A percentile compares a stretch with the other conserved stretches of the same genome.
phyloP scores from a whole-genome alignment of 805 yeast species.

The Starmerella roubikii region DNA sequence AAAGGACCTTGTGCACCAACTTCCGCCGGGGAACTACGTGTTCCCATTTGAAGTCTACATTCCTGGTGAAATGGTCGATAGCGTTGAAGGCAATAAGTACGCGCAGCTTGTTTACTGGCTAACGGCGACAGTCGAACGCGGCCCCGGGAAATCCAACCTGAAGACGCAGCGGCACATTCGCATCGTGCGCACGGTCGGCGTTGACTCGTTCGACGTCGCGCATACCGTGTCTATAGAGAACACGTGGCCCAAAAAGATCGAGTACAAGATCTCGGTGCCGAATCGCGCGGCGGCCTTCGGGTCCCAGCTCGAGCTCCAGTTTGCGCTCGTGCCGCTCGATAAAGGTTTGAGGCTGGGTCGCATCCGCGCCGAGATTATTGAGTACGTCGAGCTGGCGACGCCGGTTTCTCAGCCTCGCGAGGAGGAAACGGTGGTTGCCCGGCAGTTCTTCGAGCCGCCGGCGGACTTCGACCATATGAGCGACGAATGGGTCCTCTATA shows the following conservation, averaged over 20 bases:
- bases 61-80: conserved; percentile 77
- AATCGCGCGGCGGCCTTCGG: conserved; percentile 86
- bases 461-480: conserved; percentile 22
- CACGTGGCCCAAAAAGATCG: conserved; percentile 90
- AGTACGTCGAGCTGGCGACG: conserved; percentile 39
- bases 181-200: conserved; percentile 71
- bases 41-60: conserved; percentile 75
- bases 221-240: conserved; percentile 91
- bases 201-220: conserved; percentile 74
- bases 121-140: conserved; percentile 71
- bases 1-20: conserved; percentile 3
- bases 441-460: conserved; percentile 33
- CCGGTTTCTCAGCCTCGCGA: conserved; percentile 48
- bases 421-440: conserved; percentile 51
- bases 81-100: conserved; percentile 79
- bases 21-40: conserved; percentile 60
- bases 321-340: conserved; percentile 61
- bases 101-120: conserved; percentile 59
- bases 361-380: conserved; percentile 55
- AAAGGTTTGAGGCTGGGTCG: conserved; percentile 72
- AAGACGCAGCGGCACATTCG: conserved; percentile 58
- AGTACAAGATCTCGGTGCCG: conserved; percentile 76
- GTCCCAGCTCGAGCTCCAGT: conserved; percentile 52
- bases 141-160: conserved; percentile 56
- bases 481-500: conserved; percentile 64